Evolutionary conservation across 257 asterid genomes (phyloP).

Genomic region (Lycium ferocissimum): DNA sequence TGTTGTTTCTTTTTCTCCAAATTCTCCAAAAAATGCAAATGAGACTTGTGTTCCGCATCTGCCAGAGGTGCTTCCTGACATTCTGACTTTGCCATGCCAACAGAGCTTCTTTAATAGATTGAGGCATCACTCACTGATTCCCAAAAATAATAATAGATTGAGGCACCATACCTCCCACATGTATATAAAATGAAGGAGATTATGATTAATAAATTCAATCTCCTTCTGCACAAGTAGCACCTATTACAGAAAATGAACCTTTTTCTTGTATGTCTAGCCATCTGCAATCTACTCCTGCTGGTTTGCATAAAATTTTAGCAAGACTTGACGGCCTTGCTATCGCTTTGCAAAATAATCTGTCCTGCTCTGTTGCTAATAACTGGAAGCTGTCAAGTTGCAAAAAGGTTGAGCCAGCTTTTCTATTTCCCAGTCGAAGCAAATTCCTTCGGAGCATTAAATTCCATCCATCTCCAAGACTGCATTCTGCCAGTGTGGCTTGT

Average conservation of each 20-base stretch:
- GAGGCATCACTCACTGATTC: not conserved
- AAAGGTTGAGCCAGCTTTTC: not conserved
- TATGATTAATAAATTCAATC: not conserved
- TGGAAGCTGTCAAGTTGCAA: constrained; percentile 7
- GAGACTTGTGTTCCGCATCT: not conserved
- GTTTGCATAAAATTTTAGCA: constrained; percentile 13
- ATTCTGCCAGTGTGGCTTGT: constrained; percentile 18
- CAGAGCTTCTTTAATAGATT: constrained; percentile 12
- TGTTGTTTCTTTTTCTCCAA: constrained; percentile 4
- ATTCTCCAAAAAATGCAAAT: constrained; percentile 2
- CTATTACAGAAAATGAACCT: not conserved
- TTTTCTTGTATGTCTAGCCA: constrained; percentile 9
- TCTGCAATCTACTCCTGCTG: constrained; percentile 16
- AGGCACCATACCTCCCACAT: not conserved
- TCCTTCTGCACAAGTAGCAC: not conserved
- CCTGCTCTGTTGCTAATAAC: constrained; percentile 20
- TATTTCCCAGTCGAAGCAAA: constrained; percentile 2
- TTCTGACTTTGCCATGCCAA: not conserved
- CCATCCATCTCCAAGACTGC: constrained; percentile 4
- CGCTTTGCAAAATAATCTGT: constrained; percentile 7
- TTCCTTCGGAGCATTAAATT: not conserved
- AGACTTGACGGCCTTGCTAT: not conserved
- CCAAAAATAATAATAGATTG: not conserved
- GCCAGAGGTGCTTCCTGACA: not conserved
- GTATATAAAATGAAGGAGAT: not conserved